Evolutionary conservation across 805 yeast species (phyloP).

Genomic region (Schwanniomyces occidentalis): DNA sequence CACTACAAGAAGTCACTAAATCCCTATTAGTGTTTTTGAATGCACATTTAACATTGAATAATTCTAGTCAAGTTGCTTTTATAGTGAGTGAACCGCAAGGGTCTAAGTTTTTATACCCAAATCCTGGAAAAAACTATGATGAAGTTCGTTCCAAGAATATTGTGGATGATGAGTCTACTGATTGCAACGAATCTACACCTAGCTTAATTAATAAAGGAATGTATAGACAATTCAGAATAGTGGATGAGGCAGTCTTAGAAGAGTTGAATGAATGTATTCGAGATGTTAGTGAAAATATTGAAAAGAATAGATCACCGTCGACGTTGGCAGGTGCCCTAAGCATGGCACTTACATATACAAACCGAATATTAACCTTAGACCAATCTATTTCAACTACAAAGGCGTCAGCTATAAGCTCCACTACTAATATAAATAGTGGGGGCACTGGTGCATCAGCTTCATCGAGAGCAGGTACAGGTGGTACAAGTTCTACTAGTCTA

Average conservation of each 20-base stretch:
- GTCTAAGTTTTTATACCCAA: conserved; percentile 71
- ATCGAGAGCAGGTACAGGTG: conserved; percentile 12
- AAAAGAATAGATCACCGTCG: conserved; percentile 45
- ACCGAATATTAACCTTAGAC: conserved; percentile 58
- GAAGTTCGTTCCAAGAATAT: conserved; percentile 8
- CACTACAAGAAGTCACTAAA: conserved; percentile 60
- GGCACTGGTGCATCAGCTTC: conserved; percentile 9
- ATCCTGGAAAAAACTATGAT: conserved; percentile 21
- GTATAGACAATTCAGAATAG: conserved; percentile 80
- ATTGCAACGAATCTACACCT: conserved; percentile 10
- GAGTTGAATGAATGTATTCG: conserved; percentile 45
- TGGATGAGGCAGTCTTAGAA: conserved; percentile 71
- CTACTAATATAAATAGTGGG: conserved; percentile 26
- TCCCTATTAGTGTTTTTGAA: conserved; percentile 75
- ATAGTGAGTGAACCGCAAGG: conserved; percentile 74
- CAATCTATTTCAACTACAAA: conserved; percentile 45
- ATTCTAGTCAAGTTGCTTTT: conserved; percentile 80
- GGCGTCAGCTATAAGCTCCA: conserved; percentile 43
- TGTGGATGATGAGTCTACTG: conserved; percentile 6
- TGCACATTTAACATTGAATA: conserved; percentile 83
- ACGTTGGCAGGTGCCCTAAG: conserved; percentile 75
- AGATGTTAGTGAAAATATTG: conserved; percentile 18
- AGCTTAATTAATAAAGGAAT: conserved; percentile 55
- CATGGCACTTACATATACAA: conserved; percentile 76
- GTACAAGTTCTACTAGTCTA: conserved; percentile 14